phyloP scores from a whole-genome alignment of 2,329 filamentous ascomycete genomes.

The Penicillium sp. region DNA sequence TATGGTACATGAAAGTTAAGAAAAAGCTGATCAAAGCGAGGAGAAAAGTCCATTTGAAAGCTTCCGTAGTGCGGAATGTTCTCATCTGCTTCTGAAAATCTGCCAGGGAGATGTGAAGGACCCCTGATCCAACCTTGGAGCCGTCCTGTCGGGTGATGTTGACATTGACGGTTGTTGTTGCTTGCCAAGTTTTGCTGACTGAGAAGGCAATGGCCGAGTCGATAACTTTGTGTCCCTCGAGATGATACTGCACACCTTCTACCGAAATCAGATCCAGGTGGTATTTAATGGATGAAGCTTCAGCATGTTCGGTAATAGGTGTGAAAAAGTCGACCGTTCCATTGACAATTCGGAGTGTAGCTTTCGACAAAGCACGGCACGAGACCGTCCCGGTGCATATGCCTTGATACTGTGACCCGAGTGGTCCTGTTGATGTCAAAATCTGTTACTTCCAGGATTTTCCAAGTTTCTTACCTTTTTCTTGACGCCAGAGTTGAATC shows the following conservation, averaged over 20 bases:
- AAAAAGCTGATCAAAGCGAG: neutral
- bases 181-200: neutral
- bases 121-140: neutral
- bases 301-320: neutral
- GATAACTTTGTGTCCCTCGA: neutral
- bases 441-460: neutral
- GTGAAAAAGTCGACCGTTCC: neutral
- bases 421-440: neutral
- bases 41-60: neutral
- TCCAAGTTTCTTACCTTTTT: neutral
- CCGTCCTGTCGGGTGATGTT: neutral
- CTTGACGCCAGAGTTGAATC: neutral
- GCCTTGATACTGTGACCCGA: neutral
- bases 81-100: neutral
- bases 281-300: neutral
- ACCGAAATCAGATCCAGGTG: neutral
- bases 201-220: neutral
- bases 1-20: neutral
- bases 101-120: neutral
- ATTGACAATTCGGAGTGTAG: neutral
- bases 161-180: slow-evolving; percentile 2
- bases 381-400: neutral
- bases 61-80: neutral
- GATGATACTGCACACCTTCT: neutral
- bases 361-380: neutral